Percentiles rank a stretch among this genome's conserved stretches.
These are phyloP conservation scores for Boletellus sp. DNA, from an alignment of 768 basidiomycete species.

Conservation along the genomic window DNA sequence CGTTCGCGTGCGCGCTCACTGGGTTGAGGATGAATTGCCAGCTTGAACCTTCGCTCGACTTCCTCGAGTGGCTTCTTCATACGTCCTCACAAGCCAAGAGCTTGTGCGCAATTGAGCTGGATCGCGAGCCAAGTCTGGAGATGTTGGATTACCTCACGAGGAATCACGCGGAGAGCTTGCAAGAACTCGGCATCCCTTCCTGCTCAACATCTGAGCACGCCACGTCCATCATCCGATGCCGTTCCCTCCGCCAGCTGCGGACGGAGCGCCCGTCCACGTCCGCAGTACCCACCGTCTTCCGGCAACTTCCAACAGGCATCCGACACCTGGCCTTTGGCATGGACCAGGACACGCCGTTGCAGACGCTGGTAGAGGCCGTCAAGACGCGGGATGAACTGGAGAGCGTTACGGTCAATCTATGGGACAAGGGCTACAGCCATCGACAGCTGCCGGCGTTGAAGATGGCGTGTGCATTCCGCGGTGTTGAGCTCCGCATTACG, in stretches of 20 bases:
- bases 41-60: constrained; percentile 54
- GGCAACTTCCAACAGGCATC: constrained; percentile 45
- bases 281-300: constrained; percentile 38
- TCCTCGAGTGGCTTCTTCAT: constrained; percentile 68
- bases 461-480: constrained; percentile 61
- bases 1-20: constrained; percentile 45
- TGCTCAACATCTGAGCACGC: constrained; percentile 48
- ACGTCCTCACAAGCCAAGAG: constrained; percentile 43
- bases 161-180: constrained; percentile 46
- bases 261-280: constrained; percentile 53
- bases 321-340: constrained; percentile 60
- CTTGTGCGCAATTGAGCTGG: constrained; percentile 53
- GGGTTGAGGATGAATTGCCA: constrained; percentile 66
- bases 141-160: constrained; percentile 53
- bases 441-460: constrained; percentile 51
- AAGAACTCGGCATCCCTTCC: constrained; percentile 55
- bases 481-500: constrained; percentile 52
- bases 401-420: constrained; percentile 51
- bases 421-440: constrained; percentile 49
- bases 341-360: constrained; percentile 51
- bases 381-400: constrained; percentile 43
- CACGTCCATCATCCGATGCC: constrained; percentile 44
- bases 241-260: constrained; percentile 48
- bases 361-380: constrained; percentile 52
- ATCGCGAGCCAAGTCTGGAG: constrained; percentile 54